phyloP scores from a whole-genome alignment of 2,329 filamentous ascomycete species.

The Bipolaris bicolor region DNA sequence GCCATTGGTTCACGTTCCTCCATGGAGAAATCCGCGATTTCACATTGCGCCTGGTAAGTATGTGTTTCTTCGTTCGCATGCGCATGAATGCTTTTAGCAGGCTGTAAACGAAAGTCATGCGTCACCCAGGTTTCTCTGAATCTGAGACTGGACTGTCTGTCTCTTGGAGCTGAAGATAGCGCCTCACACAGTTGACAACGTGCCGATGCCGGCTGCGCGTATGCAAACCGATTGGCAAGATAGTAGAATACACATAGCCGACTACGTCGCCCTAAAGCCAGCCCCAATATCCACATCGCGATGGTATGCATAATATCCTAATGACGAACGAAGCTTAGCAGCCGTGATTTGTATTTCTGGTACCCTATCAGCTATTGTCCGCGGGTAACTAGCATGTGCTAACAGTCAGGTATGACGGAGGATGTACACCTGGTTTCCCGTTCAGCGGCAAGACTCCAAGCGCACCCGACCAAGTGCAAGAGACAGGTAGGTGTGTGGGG shows the following conservation, averaged over 20 bases:
- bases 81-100: neutral
- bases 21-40: neutral
- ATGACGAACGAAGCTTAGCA: neutral
- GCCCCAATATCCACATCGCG: constrained; percentile 11
- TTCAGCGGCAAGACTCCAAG: constrained; percentile 5
- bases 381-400: neutral
- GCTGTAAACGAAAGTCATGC: neutral
- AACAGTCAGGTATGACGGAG: constrained; percentile 2
- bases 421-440: too few relatives aligned
- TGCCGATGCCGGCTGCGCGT: neutral
- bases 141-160: neutral
- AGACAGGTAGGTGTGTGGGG: constrained; percentile 10
- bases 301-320: constrained; percentile 6
- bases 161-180: neutral
- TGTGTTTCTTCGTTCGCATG: neutral
- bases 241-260: constrained; percentile 1
- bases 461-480: constrained; percentile 9
- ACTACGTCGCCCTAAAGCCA: constrained; percentile 11
- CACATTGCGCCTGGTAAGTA: neutral
- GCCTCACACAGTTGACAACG: neutral
- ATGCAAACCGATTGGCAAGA: constrained; percentile 8
- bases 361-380: neutral
- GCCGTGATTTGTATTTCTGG: constrained; percentile 7
- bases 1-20: constrained; percentile 2
- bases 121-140: neutral